phyloP scores from a whole-genome alignment of 2,329 filamentous ascomycete genomes.

The Fragosphaeria purpurea region DNA sequence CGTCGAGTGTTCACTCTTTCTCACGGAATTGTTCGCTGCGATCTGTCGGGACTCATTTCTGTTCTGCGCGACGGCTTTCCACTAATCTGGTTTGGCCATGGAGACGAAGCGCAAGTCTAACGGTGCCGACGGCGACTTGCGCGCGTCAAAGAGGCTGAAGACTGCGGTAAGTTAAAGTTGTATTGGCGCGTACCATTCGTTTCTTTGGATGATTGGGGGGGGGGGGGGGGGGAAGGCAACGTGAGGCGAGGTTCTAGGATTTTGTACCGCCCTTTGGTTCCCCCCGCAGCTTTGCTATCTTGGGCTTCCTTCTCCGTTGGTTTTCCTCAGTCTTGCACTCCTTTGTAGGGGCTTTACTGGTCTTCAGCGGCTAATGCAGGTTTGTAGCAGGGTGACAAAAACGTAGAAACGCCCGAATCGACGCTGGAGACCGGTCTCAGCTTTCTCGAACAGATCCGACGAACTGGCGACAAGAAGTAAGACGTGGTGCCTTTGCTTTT shows the following conservation, averaged over 20 bases:
- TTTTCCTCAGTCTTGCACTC: too few species aligned
- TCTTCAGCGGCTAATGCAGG: background rate
- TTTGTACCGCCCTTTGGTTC: conserved; percentile 40
- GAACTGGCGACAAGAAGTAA: conserved; percentile 74
- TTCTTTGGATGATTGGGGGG: background rate
- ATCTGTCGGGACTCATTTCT: too few species aligned
- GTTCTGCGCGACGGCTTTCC: too few species aligned
- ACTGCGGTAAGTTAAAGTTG: conserved; percentile 27
- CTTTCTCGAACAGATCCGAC: conserved; percentile 65
- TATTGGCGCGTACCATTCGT: too few species aligned
- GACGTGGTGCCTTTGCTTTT: conserved; percentile 17
- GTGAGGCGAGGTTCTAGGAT: too few species aligned
- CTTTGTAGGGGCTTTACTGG: too few species aligned
- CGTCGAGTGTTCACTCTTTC: too few species aligned
- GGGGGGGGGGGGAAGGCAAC: too few species aligned
- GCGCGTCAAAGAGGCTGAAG: conserved; percentile 46
- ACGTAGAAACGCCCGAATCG: conserved; percentile 54
- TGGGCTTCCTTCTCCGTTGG: too few species aligned
- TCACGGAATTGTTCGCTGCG: too few species aligned
- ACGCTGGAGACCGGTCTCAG: conserved; percentile 62
- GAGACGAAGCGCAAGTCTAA: conserved; percentile 15
- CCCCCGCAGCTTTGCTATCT: too few species aligned
- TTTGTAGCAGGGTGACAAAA: conserved; percentile 24
- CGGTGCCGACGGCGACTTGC: conserved; percentile 37
- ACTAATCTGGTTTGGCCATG: conserved; percentile 4